Evolutionary conservation across 306 rosid genomes (phyloP).

Genomic region (Vigna trinervia): DNA sequence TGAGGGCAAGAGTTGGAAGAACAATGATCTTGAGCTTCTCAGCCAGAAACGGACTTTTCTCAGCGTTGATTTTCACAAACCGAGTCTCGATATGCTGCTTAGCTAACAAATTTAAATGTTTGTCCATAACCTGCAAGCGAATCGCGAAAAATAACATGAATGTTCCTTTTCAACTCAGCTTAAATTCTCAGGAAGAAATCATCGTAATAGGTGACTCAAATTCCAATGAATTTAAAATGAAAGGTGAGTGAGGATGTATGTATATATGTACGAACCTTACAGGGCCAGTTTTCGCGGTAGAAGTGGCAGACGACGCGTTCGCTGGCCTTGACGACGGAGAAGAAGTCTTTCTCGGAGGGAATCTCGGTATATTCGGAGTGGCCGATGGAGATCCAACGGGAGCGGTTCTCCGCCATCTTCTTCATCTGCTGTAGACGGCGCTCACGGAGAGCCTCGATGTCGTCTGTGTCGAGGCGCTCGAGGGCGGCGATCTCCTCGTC

Average conservation of each 20-base stretch:
- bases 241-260: neutral
- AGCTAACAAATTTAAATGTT: slow-evolving; percentile 80
- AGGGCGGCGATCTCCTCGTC: slow-evolving; percentile 89
- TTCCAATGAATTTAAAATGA: neutral
- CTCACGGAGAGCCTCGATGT: slow-evolving; percentile 83
- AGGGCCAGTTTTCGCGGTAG: slow-evolving; percentile 98
- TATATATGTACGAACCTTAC: slow-evolving; percentile 61
- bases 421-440: slow-evolving; percentile 95
- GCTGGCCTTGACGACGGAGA: slow-evolving; percentile 89
- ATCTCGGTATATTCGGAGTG: slow-evolving; percentile 86
- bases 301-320: slow-evolving; percentile 99
- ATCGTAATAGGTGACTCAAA: neutral
- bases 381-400: slow-evolving; percentile 93
- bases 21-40: slow-evolving; percentile 90
- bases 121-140: slow-evolving; percentile 84
- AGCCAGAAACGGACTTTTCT: slow-evolving; percentile 93
- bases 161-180: slow-evolving; percentile 42
- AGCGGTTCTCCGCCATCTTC: slow-evolving; percentile 95
- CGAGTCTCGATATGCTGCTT: slow-evolving; percentile 94
- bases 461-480: slow-evolving; percentile 85
- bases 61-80: slow-evolving; percentile 81
- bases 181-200: neutral
- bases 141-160: slow-evolving; percentile 35
- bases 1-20: slow-evolving; percentile 94
- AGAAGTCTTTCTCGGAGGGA: slow-evolving; percentile 87